Evolutionary conservation across 495 filamentous ascomycete genomes (phyloP), one percentile per base, ranked within the genome.

Genomic region (Lasiosphaeris hirsuta): DNA sequence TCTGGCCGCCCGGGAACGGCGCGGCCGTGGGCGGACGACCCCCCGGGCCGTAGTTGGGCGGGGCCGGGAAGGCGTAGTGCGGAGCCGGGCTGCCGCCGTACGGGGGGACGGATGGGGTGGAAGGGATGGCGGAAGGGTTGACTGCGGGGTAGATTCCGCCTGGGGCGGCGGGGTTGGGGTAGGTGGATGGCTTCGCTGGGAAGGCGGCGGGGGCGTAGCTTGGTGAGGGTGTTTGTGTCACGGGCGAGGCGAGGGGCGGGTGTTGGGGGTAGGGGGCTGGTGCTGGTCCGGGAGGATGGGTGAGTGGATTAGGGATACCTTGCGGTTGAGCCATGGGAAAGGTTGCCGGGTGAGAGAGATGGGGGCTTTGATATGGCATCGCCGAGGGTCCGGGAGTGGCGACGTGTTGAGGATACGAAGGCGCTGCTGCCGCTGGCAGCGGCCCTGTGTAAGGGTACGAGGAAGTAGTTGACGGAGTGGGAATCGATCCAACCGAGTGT

Each of bases 121-220:
- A 48, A 17, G 51, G 63, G 45, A 59, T 45, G 13, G 53, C 55
- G 0, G 57, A 47, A 13, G 56, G 10, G 23, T 42, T 42, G 38
- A n/a, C n/a, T 13, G 35, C 1, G 17, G 38, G 42, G 7, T 42
- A 14, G 1, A 52, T n/a, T 7, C 40, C 10, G 7, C 35, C 10
- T 2, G 45, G 3, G 35, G 38, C 6, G 10, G 49, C 11, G 45
- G 54, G 18, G 19, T 7, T 17, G 54, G 36, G 15, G 35, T 14
- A 7, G 47, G 11, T 54, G 8, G 47, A 10, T 17, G 58, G 43
- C 9, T 56, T 62, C n/a, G 44, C 18, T 0, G 62, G 54, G 38
- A 61, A 59, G 15, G 59, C 46, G 5, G 62, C 54, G n/a, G 62
- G 62, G 1, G 47, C 38, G 33, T 61, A 59, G n/a, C 45, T 1